Conservation (phyloP, 2,329 filamentous ascomycete genomes). For the Fusarium hostae region DNA sequence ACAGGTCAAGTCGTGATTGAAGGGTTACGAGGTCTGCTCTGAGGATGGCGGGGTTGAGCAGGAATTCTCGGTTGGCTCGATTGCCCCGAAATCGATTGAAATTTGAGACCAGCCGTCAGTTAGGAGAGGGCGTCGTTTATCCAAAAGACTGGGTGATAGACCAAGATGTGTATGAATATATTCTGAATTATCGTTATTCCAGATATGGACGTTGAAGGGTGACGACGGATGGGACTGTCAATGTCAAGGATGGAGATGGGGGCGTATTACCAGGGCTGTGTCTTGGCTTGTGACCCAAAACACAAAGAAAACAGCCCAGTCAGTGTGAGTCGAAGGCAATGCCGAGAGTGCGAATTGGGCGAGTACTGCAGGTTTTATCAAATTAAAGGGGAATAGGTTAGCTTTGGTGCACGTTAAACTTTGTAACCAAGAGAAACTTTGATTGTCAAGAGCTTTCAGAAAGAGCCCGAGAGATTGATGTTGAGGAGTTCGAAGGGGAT, state of each 20-base stretch:
- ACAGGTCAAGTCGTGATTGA: conserved; percentile 27
- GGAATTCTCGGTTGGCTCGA: conserved; percentile 42
- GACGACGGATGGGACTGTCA: conserved; percentile 25
- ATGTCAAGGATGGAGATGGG: conserved; percentile 18
- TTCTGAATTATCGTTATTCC: conserved; percentile 30
- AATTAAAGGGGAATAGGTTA: background rate
- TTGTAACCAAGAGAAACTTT: conserved; percentile 17
- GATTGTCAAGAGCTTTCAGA: conserved; percentile 33
- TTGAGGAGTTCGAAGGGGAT: conserved; percentile 20
- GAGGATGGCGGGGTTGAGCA: conserved; percentile 44
- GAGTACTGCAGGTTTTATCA: background rate
- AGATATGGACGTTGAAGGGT: conserved; percentile 27
- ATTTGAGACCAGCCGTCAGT: conserved; percentile 25
- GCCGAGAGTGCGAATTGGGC: background rate
- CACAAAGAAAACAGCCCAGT: conserved; percentile 33
- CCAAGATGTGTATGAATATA: conserved; percentile 6
- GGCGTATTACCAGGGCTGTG: conserved; percentile 25
- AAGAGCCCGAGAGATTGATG: conserved; percentile 16
- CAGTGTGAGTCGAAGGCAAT: conserved; percentile 8
- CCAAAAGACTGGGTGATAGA: background rate
- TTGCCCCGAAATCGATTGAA: conserved; percentile 26
- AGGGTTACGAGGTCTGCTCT: conserved; percentile 32
- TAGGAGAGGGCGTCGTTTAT: conserved; percentile 8
- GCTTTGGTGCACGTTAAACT: background rate
- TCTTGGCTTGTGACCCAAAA: conserved; percentile 39